Conservation (phyloP, 176 grass and related monocot species). For the Luzula sylvatica region DNA sequence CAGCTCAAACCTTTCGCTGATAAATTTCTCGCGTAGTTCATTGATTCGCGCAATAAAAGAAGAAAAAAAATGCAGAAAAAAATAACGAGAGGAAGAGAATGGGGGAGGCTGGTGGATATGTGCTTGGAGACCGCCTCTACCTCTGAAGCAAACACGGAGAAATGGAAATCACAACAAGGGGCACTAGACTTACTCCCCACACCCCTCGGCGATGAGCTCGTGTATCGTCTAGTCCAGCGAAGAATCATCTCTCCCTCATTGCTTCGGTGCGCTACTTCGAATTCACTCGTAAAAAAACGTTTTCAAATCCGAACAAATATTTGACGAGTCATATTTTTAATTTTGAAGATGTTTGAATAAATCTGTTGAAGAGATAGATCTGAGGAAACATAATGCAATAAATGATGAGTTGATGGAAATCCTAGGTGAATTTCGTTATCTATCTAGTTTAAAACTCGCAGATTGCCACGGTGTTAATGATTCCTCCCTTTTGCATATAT, state of each 20-base stretch:
- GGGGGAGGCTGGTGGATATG: constrained; percentile 26
- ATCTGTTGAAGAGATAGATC: constrained; percentile 45
- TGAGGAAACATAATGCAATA: constrained; percentile 29
- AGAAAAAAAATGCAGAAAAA: not conserved
- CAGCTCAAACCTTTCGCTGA: no score
- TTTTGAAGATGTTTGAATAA: constrained; percentile 41
- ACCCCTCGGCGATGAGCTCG: constrained; percentile 46
- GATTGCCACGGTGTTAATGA: constrained; percentile 50
- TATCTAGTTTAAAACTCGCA: constrained; percentile 40
- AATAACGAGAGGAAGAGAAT: not conserved
- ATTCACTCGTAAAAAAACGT: no score
- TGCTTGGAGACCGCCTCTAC: constrained; percentile 47
- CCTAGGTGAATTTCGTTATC: constrained; percentile 42
- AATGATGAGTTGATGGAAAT: constrained; percentile 58
- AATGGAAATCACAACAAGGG: constrained; percentile 50
- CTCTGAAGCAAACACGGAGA: constrained; percentile 32
- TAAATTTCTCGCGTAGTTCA: no score
- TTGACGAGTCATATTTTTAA: not conserved
- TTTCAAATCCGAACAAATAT: no score
- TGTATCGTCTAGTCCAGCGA: constrained; percentile 38
- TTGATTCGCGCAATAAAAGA: no score
- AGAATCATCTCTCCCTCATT: constrained; percentile 60
- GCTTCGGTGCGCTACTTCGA: constrained; percentile 53
- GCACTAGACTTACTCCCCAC: constrained; percentile 53
- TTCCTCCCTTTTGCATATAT: constrained; percentile 35